Base-by-base conservation (phyloP, 495 filamentous ascomycete genomes). In the Antarctomyces pellizariae region DNA sequence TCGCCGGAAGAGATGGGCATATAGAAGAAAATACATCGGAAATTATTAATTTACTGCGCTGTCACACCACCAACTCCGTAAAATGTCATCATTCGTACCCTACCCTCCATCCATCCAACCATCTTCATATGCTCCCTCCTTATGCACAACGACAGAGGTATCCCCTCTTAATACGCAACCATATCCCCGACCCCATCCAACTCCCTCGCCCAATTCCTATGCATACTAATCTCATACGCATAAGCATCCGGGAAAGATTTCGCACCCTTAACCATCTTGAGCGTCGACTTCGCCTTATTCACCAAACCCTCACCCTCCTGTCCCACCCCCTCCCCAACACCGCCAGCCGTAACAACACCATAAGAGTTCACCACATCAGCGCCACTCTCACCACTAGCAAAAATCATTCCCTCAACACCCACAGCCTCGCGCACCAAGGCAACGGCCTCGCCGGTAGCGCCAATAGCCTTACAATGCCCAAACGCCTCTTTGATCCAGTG, bases 401-500 rank as follows among this genome's bases (percentile, higher is more conserved):
- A 55, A 0, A 35, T 24, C 24, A 75, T 46, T 4, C 58, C 54
- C 3, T 66, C 50, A 15, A 83, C 45, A 1, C 50, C 55, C 18
- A 73, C 52, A 0, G 62, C 64, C 21, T 51, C 46, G 26, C 58
- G 38, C 10, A 83, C 64, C 12, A 89, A 51, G 2, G 62, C 43
- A 0, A 76, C 74, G 2, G 57, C 69, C 39, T 82, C 71, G 13
- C 75, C 67, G 0, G 67, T 63, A 17, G 73, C 71, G 19, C 72
- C 71, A 37, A 92, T 71, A 16, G 75, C 46, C 55, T 89, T 78
- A 28, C 83, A 49, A 34, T 83, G 68, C 2, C 76, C 67, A 41
- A 82, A 89, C 0, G 77, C 69, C 47, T 89, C 77, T 31, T 77
- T 62, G 13, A 90, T 53, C 75, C 74, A 90, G 52, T 83, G 73